A percentile compares a stretch with the other conserved stretches of the same genome.
Evolutionary conservation across 2,329 filamentous ascomycete genomes (phyloP).

Genomic region (Neonectria punicea): DNA sequence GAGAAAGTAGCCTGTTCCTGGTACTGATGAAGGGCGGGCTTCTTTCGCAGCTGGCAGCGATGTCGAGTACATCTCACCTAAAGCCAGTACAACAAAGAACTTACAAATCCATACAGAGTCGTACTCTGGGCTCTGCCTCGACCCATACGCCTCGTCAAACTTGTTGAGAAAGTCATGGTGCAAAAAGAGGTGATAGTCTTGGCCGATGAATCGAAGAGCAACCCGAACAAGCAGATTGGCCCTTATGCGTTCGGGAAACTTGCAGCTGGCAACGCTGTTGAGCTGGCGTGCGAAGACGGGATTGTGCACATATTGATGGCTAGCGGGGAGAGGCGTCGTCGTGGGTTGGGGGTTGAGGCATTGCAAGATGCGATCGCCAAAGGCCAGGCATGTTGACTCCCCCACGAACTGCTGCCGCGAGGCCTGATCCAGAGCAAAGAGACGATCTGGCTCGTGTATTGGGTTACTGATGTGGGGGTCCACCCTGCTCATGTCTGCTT

Average conservation of each 20-base stretch:
- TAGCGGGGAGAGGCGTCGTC: background rate
- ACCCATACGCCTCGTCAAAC: constrained; percentile 17
- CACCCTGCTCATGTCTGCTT: constrained; percentile 1
- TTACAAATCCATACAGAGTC: constrained; percentile 23
- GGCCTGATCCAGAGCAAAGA: constrained; percentile 23
- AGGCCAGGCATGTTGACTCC: constrained; percentile 26
- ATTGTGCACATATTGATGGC: constrained; percentile 19
- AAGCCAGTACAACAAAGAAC: constrained; percentile 23
- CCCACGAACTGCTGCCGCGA: constrained; percentile 26
- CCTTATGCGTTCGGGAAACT: constrained; percentile 26
- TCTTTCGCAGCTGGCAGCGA: constrained; percentile 12
- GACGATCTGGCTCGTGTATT: constrained; percentile 13
- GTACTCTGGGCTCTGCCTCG: background rate
- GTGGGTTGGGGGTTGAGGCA: constrained; percentile 23
- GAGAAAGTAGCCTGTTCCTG: constrained; percentile 24
- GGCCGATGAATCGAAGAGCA: constrained; percentile 31
- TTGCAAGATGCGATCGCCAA: constrained; percentile 28
- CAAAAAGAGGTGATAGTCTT: constrained; percentile 29
- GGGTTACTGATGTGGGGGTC: constrained; percentile 24
- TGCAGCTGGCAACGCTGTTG: constrained; percentile 2
- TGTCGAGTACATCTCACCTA: constrained; percentile 29
- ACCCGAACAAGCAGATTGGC: constrained; percentile 29
- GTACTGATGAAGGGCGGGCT: constrained; percentile 6
- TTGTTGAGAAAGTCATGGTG: constrained; percentile 25
- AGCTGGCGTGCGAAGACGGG: constrained; percentile 20